Evolutionary conservation across 176 grass and related monocot species (phyloP), one percentile per base, ranked within the genome.

Genomic region (Rhynchospora pubera): DNA sequence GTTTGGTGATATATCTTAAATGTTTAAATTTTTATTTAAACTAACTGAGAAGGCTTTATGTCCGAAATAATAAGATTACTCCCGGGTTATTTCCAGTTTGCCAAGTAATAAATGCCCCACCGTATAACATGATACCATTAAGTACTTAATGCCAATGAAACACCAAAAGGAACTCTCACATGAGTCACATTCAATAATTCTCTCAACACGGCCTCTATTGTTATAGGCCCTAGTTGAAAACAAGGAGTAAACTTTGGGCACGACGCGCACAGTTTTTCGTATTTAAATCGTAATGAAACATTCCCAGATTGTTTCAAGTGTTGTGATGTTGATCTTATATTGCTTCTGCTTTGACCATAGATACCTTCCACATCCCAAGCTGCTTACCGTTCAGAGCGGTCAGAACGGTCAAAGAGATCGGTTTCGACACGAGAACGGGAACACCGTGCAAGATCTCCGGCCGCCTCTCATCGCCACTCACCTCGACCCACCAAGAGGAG

Each of bases 401-500:
- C 79, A 46, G 91, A 91, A 16, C 82, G 89, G 24, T 80, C 83
- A 62, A 91, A 93, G 70, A 85, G 83, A 42, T 53, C 71, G 32
- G 26, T 23, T 23, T 28, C 63, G 6, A 65, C 81, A 43, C 67
- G 53, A 72, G 86, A 85, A 19, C 84, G 78, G 2, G 28, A 85
- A 43, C 84, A 87, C 88, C 79, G 65, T 57, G 91, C 85, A 66
- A 74, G 74, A 60, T 51, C 75, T 52, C 80, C 71, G 44, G 84
- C 78, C 2, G 45, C 79, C 9, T 18, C 83, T 19, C 85, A 39
- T 16, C 91, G 85, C 0, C 92, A 90, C 57, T 95, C 94, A 3
- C 87, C 89, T 22, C 81, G 53, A 34, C 89, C 87, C 46, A 68
- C 88, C 57, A 95, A 95, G 86, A 95, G 89, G 87, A 85, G 84